Conservation (phyloP, 441 rosid species). For the Adansonia rubrostipa region DNA sequence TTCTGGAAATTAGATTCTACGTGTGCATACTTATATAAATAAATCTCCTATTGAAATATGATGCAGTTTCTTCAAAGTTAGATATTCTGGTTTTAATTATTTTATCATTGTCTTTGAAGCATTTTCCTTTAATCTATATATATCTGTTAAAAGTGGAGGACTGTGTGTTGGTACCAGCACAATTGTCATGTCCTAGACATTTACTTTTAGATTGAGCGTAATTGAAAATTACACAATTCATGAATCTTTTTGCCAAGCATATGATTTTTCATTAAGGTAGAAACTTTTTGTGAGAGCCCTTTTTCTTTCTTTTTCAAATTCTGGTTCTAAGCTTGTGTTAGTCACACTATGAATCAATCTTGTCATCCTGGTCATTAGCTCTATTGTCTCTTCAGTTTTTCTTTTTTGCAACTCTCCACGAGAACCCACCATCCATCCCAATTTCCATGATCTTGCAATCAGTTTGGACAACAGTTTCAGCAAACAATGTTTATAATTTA, state of each 20-base stretch:
- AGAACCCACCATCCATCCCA: background rate
- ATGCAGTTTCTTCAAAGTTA: conserved; percentile 4
- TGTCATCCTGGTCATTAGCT: background rate
- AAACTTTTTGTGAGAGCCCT: background rate
- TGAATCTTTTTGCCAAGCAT: background rate
- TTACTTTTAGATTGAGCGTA: conserved; percentile 8
- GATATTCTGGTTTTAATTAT: background rate
- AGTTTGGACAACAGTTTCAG: conserved; percentile 15
- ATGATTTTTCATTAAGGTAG: background rate
- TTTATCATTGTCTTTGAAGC: conserved; percentile 2
- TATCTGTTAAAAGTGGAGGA: conserved; percentile 10
- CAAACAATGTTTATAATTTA: conserved; percentile 19
- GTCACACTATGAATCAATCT: background rate
- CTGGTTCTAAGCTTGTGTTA: background rate
- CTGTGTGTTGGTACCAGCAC: background rate
- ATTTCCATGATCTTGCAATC: conserved; percentile 1
- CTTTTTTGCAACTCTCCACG: background rate
- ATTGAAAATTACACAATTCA: background rate
- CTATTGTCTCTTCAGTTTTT: background rate
- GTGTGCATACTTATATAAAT: conserved; percentile 14
- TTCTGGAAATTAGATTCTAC: conserved; percentile 29
- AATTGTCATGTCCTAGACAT: background rate
- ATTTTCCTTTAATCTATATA: background rate
- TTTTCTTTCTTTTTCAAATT: background rate
- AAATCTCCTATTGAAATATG: conserved; percentile 6